Evolutionary conservation across 345 rosid species (phyloP).

Genomic region (Lagerstroemia speciosa): DNA sequence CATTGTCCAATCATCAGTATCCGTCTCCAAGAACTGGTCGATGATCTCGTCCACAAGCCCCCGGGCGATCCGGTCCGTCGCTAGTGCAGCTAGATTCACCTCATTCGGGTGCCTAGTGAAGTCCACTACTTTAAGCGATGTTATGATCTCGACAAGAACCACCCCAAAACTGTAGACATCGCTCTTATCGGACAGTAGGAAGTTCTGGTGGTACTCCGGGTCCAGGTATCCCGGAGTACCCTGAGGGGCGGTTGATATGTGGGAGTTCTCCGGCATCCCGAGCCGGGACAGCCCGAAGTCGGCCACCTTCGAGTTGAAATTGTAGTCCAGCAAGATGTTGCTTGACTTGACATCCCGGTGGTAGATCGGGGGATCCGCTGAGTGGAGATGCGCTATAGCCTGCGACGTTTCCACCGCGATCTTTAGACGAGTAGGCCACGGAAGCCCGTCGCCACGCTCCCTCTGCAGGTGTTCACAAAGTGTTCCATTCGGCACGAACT

Average conservation of each 20-base stretch:
- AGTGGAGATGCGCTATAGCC: conserved; percentile 80
- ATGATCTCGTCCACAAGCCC: conserved; percentile 73
- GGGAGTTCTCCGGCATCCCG: conserved; percentile 64
- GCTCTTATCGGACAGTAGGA: conserved; percentile 77
- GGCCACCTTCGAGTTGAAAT: conserved; percentile 63
- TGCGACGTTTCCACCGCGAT: conserved; percentile 68
- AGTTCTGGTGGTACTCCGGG: conserved; percentile 80
- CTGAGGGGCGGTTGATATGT: conserved; percentile 87
- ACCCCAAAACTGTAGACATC: conserved; percentile 53
- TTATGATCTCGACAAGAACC: conserved; percentile 79
- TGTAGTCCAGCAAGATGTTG: conserved; percentile 68
- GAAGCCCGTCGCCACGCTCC: conserved; percentile 53
- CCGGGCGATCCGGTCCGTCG: conserved; percentile 69
- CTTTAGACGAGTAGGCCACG: conserved; percentile 58
- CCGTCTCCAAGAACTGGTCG: conserved; percentile 57
- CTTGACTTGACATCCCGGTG: conserved; percentile 84
- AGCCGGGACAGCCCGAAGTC: conserved; percentile 89
- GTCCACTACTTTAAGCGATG: conserved; percentile 79
- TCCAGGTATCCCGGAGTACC: conserved; percentile 91
- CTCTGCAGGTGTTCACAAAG: conserved; percentile 62
- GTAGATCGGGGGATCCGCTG: conserved; percentile 67
- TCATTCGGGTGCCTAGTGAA: conserved; percentile 70
- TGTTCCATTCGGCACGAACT: conserved; percentile 90
- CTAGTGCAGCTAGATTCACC: conserved; percentile 79
- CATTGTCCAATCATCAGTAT: conserved; percentile 70